Evolutionary conservation across 805 yeast species (phyloP).

Genomic region (Ogataea populi-albae): DNA sequence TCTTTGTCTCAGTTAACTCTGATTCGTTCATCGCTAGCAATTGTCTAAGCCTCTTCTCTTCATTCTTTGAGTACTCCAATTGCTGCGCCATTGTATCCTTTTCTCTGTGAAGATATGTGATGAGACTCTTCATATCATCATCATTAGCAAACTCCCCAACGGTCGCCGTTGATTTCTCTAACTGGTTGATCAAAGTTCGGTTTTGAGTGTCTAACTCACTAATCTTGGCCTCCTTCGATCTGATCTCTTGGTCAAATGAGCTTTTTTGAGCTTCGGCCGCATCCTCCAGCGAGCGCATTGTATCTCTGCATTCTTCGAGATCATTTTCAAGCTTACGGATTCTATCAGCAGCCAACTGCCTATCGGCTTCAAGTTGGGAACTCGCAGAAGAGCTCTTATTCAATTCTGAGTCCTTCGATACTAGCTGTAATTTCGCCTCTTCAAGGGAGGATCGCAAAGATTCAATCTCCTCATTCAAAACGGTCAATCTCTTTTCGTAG

Average conservation of each 20-base stretch:
- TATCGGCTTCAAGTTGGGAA: slow-evolving; percentile 17
- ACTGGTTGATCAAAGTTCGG: slow-evolving; percentile 61
- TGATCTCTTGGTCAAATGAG: slow-evolving; percentile 46
- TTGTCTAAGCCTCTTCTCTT: slow-evolving; percentile 50
- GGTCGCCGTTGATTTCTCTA: slow-evolving; percentile 38
- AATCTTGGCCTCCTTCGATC: slow-evolving; percentile 41
- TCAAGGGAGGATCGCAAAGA: slow-evolving; percentile 21
- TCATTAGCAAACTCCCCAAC: slow-evolving; percentile 18
- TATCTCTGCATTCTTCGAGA: slow-evolving; percentile 33
- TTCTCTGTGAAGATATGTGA: slow-evolving; percentile 66
- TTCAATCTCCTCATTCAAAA: slow-evolving; percentile 32
- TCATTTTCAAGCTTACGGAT: slow-evolving; percentile 38
- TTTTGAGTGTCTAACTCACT: slow-evolving; percentile 68
- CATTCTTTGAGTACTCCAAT: slow-evolving; percentile 50
- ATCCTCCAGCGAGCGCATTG: slow-evolving; percentile 36
- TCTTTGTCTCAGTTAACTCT: slow-evolving; percentile 51
- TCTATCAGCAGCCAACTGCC: slow-evolving; percentile 18
- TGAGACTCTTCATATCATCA: slow-evolving; percentile 47
- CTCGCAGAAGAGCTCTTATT: slow-evolving; percentile 27
- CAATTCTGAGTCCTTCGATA: slow-evolving; percentile 27
- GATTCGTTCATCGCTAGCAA: slow-evolving; percentile 43
- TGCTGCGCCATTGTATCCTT: slow-evolving; percentile 68
- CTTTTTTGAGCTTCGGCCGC: slow-evolving; percentile 46
- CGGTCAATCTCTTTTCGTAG: slow-evolving; percentile 30
- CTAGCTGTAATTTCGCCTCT: slow-evolving; percentile 20